Percentiles rank a stretch among this genome's conserved stretches.
These are phyloP conservation scores for Malus domestica DNA, from an alignment of 306 rosid genomes.

Conservation along the genomic window ASM211411v1 NC_041791.1:15413501-15414000, in stretches of 20 bases:
- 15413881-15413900: conserved; percentile 70
- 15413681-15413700: conserved; percentile 3
- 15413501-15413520: background rate
- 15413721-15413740: background rate
- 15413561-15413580: background rate
- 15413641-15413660: background rate
- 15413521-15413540: too few species aligned
- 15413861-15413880: conserved; percentile 48
- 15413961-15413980: background rate
- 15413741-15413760: background rate
- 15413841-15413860: conserved; percentile 52
- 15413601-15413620: too few species aligned
- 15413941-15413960: background rate
- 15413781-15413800: conserved; percentile 11
- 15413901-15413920: conserved; percentile 58
- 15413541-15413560: too few species aligned
- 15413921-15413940: conserved; percentile 36
- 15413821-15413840: conserved; percentile 33
- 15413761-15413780: conserved; percentile 11
- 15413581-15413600: background rate
- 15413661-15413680: background rate
- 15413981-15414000: conserved; percentile 9
- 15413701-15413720: background rate
- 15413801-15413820: conserved; percentile 14
- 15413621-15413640: background rate